phyloP scores from a whole-genome alignment of 192 early-diverging fungal genomes.

The Rhizoclosmatium sp. region DNA sequence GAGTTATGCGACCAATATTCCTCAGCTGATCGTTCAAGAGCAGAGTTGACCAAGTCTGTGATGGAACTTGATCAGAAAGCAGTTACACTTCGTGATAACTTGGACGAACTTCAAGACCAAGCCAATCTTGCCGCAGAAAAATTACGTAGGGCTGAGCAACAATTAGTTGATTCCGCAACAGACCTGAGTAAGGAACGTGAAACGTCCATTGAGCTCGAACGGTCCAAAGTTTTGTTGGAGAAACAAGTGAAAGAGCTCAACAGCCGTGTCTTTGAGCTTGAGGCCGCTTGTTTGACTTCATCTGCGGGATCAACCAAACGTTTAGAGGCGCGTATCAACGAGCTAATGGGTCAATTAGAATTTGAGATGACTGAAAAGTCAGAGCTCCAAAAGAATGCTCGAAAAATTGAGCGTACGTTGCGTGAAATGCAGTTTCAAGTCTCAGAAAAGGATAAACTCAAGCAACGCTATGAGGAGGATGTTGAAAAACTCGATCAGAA shows the following conservation, averaged over 20 bases:
- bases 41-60: constrained; percentile 75
- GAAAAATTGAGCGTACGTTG: constrained; percentile 78
- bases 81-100: constrained; percentile 70
- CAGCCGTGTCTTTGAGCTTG: constrained; percentile 78
- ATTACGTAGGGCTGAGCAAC: constrained; percentile 71
- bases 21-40: constrained; percentile 70
- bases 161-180: constrained; percentile 67
- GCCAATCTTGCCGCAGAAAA: constrained; percentile 71
- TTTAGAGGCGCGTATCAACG: constrained; percentile 68
- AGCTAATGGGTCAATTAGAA: constrained; percentile 66
- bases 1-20: constrained; percentile 75
- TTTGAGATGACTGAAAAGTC: constrained; percentile 70
- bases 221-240: constrained; percentile 73
- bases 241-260: constrained; percentile 85
- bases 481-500: constrained; percentile 75
- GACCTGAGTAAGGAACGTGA: constrained; percentile 79
- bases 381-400: constrained; percentile 62
- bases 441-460: constrained; percentile 78
- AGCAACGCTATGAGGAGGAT: constrained; percentile 72
- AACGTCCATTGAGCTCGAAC: constrained; percentile 60
- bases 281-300: constrained; percentile 65
- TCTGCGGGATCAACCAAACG: constrained; percentile 61
- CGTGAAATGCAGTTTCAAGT: constrained; percentile 89
- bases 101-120: constrained; percentile 80
- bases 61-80: constrained; percentile 77